A percentile compares a stretch with the other conserved stretches of the same genome.
phyloP scores from a whole-genome alignment of 1,284 basidiomycete genomes.

The Neonothopanus nambi region DNA sequence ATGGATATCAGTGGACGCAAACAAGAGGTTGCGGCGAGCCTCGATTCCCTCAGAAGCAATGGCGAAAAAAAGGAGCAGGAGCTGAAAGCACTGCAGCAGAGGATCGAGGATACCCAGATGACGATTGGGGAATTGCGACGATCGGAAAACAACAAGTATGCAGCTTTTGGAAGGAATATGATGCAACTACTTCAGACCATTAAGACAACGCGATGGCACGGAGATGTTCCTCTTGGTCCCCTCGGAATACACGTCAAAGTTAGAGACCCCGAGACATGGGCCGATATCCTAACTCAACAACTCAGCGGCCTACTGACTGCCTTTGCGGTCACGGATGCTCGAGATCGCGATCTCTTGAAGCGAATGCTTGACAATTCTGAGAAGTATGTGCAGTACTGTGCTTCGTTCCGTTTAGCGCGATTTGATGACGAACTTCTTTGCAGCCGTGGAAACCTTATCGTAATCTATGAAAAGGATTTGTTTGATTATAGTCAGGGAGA shows the following conservation, averaged over 20 bases:
- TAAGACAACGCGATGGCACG: slow-evolving; percentile 57
- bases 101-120: slow-evolving; percentile 43
- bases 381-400: slow-evolving; percentile 54
- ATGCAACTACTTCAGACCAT: slow-evolving; percentile 63
- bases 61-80: slow-evolving; percentile 36
- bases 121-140: slow-evolving; percentile 49
- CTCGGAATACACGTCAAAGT: slow-evolving; percentile 83
- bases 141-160: slow-evolving; percentile 55
- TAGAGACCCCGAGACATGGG: slow-evolving; percentile 68
- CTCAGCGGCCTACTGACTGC: slow-evolving; percentile 65
- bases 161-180: slow-evolving; percentile 66
- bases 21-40: slow-evolving; percentile 27
- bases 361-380: slow-evolving; percentile 53
- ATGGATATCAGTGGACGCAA: slow-evolving; percentile 31
- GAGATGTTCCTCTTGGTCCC: slow-evolving; percentile 80
- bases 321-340: slow-evolving; percentile 77
- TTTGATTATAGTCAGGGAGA: slow-evolving; percentile 79
- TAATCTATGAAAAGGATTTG: slow-evolving; percentile 68
- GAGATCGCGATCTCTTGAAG: slow-evolving; percentile 68
- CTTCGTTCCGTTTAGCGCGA: not conserved
- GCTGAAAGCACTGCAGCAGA: slow-evolving; percentile 30
- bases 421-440: slow-evolving; percentile 3
- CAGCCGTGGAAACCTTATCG: slow-evolving; percentile 49
- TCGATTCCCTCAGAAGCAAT: slow-evolving; percentile 31
- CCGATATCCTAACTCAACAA: slow-evolving; percentile 62